A percentile compares a stretch with the other conserved stretches of the same genome.
These are phyloP conservation scores for Yamadazyma membranifaciens DNA, from an alignment of 1,139 yeast species.

Conservation along the genomic window DNA sequence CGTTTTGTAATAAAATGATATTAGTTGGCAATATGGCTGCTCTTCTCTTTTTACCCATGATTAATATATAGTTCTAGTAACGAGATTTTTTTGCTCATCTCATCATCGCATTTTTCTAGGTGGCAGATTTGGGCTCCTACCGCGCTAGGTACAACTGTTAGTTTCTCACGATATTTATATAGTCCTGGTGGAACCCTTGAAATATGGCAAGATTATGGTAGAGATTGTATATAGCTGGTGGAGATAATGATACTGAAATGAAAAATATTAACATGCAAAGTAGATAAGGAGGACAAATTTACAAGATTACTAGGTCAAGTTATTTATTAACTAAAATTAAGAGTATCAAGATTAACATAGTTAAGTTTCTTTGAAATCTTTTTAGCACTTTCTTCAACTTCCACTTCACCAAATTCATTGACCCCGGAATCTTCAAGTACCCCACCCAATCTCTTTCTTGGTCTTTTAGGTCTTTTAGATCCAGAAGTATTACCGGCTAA, in stretches of 20 bases:
- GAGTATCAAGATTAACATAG: conserved; percentile 66
- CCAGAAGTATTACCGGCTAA: conserved; percentile 71
- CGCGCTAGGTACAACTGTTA: too few relatives aligned
- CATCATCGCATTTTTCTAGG: not conserved
- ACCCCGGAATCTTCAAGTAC: conserved; percentile 32
- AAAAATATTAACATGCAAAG: too few relatives aligned
- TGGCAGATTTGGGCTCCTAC: not conserved
- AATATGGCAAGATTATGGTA: too few relatives aligned
- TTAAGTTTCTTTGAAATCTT: conserved; percentile 81
- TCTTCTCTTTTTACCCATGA: conserved; percentile 84
- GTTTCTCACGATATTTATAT: too few relatives aligned
- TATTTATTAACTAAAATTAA: conserved; percentile 13
- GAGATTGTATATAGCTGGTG: too few relatives aligned
- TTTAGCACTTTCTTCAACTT: conserved; percentile 74
- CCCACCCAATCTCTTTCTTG: conserved; percentile 18
- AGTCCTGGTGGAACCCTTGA: too few relatives aligned
- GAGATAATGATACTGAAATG: too few relatives aligned
- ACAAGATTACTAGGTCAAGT: too few relatives aligned
- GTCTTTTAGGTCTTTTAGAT: conserved; percentile 37
- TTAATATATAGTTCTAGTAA: conserved; percentile 5
- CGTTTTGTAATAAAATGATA: conserved; percentile 84
- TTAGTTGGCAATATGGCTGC: conserved; percentile 91
- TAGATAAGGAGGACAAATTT: too few relatives aligned
- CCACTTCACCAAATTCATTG: conserved; percentile 39
- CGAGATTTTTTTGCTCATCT: conserved; percentile 4